Evolutionary conservation across 2,329 filamentous ascomycete genomes (phyloP), one percentile per base, ranked within the genome.

Genomic region (Talaromyces rugulosus): DNA sequence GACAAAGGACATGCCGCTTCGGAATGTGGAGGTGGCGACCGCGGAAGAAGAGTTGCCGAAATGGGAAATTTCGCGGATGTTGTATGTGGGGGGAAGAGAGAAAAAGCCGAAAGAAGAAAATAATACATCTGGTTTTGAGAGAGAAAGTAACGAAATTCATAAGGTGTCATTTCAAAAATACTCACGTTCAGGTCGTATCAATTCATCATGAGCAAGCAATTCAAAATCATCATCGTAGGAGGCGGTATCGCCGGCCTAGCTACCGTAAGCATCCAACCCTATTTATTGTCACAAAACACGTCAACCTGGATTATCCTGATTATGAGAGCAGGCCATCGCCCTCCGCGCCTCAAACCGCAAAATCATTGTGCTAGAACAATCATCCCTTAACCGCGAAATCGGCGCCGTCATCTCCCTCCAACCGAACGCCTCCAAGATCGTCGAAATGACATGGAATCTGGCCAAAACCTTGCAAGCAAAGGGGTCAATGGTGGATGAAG

Each of bases 341-440:
- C 50, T 60, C 4, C 58, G 69, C 4, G 64, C 57, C 7, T 61
- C 62, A 2, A 64, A 68, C 47, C 60, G 69, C 23, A 56, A 63
- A 16, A 70, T 71, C 53, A 68, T 58, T 0, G 55, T 71, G 0
- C 60, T 72, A 11, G 69, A 71, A 47, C 69, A 71, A 47, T 71
- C 68, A 11, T 58, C 60, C 3, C 62, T 70, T 11, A 68, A 68
- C 47, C 71, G 74, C 47, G 72, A 81, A 16, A 73, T 60, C 36
- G 58, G 58, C 50, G 58, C 58, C 14, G 44, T 7, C 1, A 60
- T 70, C 76, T 81, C 9, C 65, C 64, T 71, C 0, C 69, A 79
- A 56, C 82, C 79, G 60, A 75, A 75, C 28, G 77, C 77, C 23
- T 66, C 65, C 2, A 66, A 59, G 34, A 81, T 84, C 60, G 76